Percentiles rank a stretch among this genome's conserved stretches.
Conservation (phyloP, 192 early-diverging fungal genomes). For the Mortierella hygrophila region DNA sequence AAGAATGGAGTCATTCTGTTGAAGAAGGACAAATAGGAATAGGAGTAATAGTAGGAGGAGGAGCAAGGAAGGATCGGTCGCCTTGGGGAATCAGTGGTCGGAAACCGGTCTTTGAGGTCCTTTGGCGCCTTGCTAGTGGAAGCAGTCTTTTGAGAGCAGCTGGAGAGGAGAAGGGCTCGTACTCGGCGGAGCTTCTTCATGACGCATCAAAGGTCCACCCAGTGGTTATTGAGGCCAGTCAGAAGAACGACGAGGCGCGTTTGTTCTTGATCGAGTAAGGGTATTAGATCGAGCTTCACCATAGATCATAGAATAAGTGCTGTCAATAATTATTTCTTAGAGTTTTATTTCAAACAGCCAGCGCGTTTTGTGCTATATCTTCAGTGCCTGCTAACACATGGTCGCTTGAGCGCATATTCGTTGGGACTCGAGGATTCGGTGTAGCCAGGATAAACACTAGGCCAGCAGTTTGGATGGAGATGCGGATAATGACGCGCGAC, state of each 20-base stretch:
- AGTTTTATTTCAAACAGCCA: neutral
- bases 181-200: constrained; percentile 11
- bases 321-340: neutral
- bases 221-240: constrained; percentile 34
- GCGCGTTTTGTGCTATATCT: neutral
- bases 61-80: constrained; percentile 19
- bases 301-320: neutral
- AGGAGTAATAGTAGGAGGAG: neutral
- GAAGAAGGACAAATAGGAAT: neutral
- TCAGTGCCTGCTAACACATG: constrained; percentile 15
- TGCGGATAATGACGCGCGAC: constrained; percentile 40
- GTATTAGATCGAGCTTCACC: neutral
- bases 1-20: constrained; percentile 8
- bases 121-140: constrained; percentile 36
- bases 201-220: constrained; percentile 28
- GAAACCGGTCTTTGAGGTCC: constrained; percentile 47
- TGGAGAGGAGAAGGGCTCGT: neutral
- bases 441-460: constrained; percentile 42
- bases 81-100: constrained; percentile 50
- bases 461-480: constrained; percentile 47
- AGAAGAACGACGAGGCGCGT: neutral
- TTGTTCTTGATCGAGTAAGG: constrained; percentile 46
- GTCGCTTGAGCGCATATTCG: constrained; percentile 24
- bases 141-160: constrained; percentile 1
- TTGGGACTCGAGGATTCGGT: constrained; percentile 31